A percentile compares a stretch with the other conserved stretches of the same genome.
Conservation (phyloP, 1,284 basidiomycete genomes). For the Lignosus rhinocerotis region DNA sequence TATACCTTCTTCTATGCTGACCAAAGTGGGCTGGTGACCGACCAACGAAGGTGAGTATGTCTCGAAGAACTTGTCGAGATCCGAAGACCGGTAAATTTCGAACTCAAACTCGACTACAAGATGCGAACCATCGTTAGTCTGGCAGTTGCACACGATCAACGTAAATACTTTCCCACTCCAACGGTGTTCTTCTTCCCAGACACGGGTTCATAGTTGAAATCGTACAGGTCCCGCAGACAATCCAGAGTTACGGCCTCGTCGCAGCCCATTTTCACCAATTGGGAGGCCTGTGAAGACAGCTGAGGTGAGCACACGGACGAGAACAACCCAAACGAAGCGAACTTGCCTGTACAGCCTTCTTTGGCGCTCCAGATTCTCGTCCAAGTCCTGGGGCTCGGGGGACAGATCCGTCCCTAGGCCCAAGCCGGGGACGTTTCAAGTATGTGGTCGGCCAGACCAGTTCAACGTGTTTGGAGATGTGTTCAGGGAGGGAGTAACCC, state of each 20-base stretch:
- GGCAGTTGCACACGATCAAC: conserved; percentile 9
- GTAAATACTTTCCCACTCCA: conserved; percentile 13
- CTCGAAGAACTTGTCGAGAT: conserved; percentile 44
- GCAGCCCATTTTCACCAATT: conserved; percentile 1
- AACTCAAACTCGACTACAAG: conserved; percentile 49
- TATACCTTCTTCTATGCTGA: conserved; percentile 45
- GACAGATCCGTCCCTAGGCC: neutral
- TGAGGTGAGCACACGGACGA: neutral
- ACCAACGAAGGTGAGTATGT: conserved; percentile 36
- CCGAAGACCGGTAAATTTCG: conserved; percentile 42
- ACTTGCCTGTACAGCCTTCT: neutral
- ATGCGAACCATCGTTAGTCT: conserved; percentile 41
- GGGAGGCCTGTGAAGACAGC: neutral
- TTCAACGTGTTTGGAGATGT: conserved; percentile 27
- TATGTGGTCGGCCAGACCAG: conserved; percentile 26
- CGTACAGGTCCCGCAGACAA: conserved; percentile 21
- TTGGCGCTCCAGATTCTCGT: neutral
- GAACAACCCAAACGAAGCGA: neutral
- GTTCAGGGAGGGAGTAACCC: conserved; percentile 26
- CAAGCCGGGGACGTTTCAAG: conserved; percentile 12
- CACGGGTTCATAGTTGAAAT: conserved; percentile 15
- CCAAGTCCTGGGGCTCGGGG: neutral
- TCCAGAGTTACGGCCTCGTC: conserved; percentile 18
- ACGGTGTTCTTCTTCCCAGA: conserved; percentile 15
- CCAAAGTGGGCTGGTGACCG: conserved; percentile 26